Percentiles rank a stretch among this genome's conserved stretches.
Evolutionary conservation across 148 eudicot species (phyloP).

Genomic region (Cornus controversa): DNA sequence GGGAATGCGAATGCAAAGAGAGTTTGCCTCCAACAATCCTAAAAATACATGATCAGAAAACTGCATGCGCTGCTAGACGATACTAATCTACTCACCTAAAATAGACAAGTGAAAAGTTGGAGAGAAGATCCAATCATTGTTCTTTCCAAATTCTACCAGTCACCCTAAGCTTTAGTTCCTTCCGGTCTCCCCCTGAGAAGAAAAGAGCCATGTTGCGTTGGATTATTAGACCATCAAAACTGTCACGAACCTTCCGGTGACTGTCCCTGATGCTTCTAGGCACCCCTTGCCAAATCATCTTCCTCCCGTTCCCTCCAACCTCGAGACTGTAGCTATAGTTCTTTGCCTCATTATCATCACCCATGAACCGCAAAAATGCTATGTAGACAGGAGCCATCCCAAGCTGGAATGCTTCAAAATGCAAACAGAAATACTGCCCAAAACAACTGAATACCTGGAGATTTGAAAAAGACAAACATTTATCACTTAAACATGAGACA

Average conservation of each 20-base stretch:
- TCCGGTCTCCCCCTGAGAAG: conserved; percentile 67
- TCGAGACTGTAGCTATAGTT: conserved; percentile 56
- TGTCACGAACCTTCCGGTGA: conserved; percentile 58
- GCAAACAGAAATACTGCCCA: conserved; percentile 63
- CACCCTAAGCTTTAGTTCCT: conserved; percentile 58
- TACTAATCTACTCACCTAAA: background rate
- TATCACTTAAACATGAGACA: background rate
- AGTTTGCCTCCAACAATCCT: conserved; percentile 34
- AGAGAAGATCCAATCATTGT: conserved; percentile 14
- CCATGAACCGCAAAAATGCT: conserved; percentile 60
- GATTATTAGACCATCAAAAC: conserved; percentile 55
- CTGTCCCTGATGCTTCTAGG: conserved; percentile 55
- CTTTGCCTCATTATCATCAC: conserved; percentile 57
- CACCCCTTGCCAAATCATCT: conserved; percentile 55
- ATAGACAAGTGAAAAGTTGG: background rate
- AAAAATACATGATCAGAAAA: conserved; percentile 23
- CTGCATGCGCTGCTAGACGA: conserved; percentile 9
- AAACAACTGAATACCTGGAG: conserved; percentile 52
- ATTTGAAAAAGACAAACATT: background rate
- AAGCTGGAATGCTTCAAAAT: conserved; percentile 57
- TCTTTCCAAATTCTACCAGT: conserved; percentile 57
- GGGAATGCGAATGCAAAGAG: conserved; percentile 53
- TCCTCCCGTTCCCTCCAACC: conserved; percentile 58
- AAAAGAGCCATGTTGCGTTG: conserved; percentile 67
- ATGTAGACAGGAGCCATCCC: conserved; percentile 65